These are phyloP conservation scores for Emydomyces testavorans DNA, from an alignment of 2,329 filamentous ascomycete species.

Conservation along the genomic window DNA sequence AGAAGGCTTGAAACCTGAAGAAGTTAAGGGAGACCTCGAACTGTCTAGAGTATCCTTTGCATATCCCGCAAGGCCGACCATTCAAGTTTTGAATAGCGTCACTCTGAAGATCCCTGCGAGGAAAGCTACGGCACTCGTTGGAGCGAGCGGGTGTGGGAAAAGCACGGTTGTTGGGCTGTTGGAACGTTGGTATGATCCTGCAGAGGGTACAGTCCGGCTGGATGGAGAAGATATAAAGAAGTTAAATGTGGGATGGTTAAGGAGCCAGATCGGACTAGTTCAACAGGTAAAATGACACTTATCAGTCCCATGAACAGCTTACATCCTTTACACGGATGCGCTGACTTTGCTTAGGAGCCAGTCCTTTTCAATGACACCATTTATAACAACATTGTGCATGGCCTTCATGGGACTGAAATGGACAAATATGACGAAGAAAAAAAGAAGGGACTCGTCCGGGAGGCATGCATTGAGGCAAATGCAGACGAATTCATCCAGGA, in stretches of 20 bases:
- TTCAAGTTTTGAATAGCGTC: conserved; percentile 35
- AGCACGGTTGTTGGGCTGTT: conserved; percentile 46
- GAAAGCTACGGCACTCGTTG: conserved; percentile 47
- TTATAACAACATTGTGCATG: conserved; percentile 66
- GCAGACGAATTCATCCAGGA: conserved; percentile 70
- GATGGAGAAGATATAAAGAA: conserved; percentile 41
- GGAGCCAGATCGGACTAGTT: conserved; percentile 42
- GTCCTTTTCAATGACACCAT: conserved; percentile 73
- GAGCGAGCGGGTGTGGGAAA: conserved; percentile 48
- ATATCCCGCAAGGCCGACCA: conserved; percentile 38
- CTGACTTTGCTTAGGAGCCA: conserved; percentile 52
- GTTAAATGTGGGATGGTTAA: conserved; percentile 36
- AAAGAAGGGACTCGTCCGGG: conserved; percentile 53
- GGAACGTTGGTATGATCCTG: conserved; percentile 48
- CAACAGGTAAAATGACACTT: conserved; percentile 25
- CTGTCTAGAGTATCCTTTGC: conserved; percentile 36
- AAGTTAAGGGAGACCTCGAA: conserved; percentile 26
- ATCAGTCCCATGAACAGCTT: not conserved
- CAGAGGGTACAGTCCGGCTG: conserved; percentile 38
- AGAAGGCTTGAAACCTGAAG: conserved; percentile 19
- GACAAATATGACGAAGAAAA: conserved; percentile 54
- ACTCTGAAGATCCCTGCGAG: conserved; percentile 36
- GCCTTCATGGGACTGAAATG: conserved; percentile 62
- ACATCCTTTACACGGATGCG: not conserved
- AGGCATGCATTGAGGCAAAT: conserved; percentile 73